phyloP scores from a whole-genome alignment of 495 filamentous ascomycete species.

The Melanomma pulvis-pyrius region DNA sequence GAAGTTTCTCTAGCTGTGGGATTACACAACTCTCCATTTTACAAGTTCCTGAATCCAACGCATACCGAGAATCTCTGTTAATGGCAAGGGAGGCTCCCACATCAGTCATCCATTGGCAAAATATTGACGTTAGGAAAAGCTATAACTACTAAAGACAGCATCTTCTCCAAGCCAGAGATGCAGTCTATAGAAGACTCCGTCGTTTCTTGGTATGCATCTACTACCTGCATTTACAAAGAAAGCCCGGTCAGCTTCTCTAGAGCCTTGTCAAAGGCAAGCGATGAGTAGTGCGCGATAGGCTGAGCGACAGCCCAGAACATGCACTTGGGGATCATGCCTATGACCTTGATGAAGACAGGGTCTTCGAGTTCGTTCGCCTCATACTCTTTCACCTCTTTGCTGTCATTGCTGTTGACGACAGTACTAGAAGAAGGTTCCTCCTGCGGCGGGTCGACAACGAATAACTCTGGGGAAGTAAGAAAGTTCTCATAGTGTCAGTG shows the following conservation, averaged over 20 bases:
- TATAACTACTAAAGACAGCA: not conserved
- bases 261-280: not conserved
- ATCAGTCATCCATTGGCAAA: no score
- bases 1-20: no score
- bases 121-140: no score
- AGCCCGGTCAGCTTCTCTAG: not conserved
- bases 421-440: not conserved
- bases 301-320: slow-evolving; percentile 3
- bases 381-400: not conserved
- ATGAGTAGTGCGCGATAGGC: not conserved
- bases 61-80: no score
- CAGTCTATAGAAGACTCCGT: no score
- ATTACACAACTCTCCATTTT: no score
- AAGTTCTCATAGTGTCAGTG: not conserved
- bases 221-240: not conserved
- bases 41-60: no score
- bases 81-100: no score
- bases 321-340: slow-evolving; percentile 2
- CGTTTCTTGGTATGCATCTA: no score
- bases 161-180: not conserved
- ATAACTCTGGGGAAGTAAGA: not conserved
- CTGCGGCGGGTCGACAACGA: not conserved
- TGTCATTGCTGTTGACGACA: not conserved
- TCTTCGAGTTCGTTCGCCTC: not conserved
- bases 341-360: slow-evolving; percentile 8